These are phyloP conservation scores for Beauveria sp. DNA, from an alignment of 2,329 filamentous ascomycete species.

Conservation along the genomic window DNA sequence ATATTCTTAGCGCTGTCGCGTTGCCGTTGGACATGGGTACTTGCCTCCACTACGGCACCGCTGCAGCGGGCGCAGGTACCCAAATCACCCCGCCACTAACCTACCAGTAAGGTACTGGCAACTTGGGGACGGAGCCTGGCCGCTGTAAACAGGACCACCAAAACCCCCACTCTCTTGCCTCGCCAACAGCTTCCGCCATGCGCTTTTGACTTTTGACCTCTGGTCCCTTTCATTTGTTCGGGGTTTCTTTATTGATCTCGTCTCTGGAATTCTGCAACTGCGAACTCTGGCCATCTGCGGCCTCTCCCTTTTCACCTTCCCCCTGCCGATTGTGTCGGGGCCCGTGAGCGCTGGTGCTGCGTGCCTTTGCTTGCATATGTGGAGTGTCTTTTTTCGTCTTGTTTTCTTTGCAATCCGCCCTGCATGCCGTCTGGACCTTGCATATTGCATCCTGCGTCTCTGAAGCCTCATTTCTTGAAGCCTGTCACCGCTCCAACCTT, in stretches of 20 bases:
- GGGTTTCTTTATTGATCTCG: neutral
- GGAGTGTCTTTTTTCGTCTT: slow-evolving; percentile 12
- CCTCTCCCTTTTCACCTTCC: neutral
- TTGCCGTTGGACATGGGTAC: neutral
- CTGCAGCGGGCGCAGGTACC: neutral
- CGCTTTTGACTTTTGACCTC: neutral
- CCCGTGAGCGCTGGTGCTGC: neutral
- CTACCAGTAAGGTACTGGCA: neutral
- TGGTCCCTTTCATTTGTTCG: neutral
- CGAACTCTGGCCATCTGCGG: neutral
- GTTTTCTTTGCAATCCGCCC: slow-evolving; percentile 5
- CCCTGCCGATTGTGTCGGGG: neutral
- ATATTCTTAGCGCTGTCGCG: neutral
- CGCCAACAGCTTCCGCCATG: neutral
- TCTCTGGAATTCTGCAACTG: neutral
- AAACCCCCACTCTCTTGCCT: slow-evolving; percentile 5
- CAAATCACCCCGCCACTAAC: neutral
- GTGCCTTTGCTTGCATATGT: slow-evolving; percentile 6
- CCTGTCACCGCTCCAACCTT: neutral
- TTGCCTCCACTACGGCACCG: neutral
- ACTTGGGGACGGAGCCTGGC: neutral
- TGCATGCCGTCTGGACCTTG: slow-evolving; percentile 3
- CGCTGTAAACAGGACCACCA: slow-evolving; percentile 1
- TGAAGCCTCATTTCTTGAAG: neutral
- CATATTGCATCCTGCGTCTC: neutral